phyloP scores from a whole-genome alignment of 2,329 filamentous ascomycete genomes.

The Penicillium janthinellum region DNA sequence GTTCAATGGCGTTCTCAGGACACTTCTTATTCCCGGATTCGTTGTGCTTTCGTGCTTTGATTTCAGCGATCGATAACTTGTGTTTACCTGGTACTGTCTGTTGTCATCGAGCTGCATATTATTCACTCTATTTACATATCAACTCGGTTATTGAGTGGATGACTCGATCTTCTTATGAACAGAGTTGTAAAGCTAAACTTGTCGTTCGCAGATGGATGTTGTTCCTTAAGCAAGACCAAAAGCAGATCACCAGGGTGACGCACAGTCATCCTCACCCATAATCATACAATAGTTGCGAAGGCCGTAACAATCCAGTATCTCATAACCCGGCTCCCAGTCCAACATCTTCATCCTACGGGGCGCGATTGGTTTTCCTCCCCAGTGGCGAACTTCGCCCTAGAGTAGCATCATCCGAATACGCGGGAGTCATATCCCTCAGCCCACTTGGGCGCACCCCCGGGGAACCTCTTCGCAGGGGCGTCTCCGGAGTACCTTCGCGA shows the following conservation, averaged over 20 bases:
- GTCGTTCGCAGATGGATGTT: background rate
- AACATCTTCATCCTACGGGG: constrained; percentile 34
- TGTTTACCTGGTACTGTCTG: constrained; percentile 8
- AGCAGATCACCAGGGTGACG: background rate
- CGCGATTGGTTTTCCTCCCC: constrained; percentile 33
- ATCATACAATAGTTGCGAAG: constrained; percentile 3
- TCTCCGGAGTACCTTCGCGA: constrained; percentile 37
- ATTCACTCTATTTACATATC: constrained; percentile 19
- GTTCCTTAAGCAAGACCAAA: background rate
- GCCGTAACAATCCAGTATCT: background rate
- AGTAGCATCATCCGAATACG: constrained; percentile 18
- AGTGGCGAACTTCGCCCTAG: constrained; percentile 38
- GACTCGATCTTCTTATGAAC: background rate
- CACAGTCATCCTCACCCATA: background rate
- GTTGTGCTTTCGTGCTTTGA: constrained; percentile 15
- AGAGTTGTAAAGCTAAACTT: background rate
- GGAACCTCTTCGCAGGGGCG: constrained; percentile 25
- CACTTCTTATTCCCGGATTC: constrained; percentile 16
- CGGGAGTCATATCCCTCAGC: constrained; percentile 27
- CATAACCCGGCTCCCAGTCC: constrained; percentile 31
- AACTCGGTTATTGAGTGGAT: constrained; percentile 6
- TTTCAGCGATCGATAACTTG: constrained; percentile 24
- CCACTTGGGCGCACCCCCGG: constrained; percentile 25
- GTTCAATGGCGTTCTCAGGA: constrained; percentile 21
- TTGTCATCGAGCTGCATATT: constrained; percentile 17